Base-by-base conservation (phyloP, 169 alveolate species). In the Cryptosporidium viatorum region DNA sequence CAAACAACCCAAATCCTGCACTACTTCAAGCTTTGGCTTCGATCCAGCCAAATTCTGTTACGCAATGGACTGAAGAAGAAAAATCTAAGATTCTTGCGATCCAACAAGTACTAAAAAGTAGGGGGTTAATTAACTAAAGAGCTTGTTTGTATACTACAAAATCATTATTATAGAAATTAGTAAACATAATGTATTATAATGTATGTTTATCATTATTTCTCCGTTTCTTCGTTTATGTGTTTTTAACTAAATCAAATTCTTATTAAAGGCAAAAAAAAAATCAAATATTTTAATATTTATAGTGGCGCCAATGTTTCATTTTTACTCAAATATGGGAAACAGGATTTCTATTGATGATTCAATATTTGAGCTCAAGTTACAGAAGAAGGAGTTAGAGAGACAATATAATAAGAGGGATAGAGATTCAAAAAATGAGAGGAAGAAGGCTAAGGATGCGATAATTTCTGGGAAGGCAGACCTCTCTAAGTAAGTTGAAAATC, bases 11-110 rank as follows among this genome's bases (percentile, higher is more conserved):
- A 9, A 80, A 80, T 43, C 89, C 89, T 62, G 89, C 89, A 21
- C 31, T 80, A 62, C 23, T 80, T 31, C 60, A 80, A 26, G 89
- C 89, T 18, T 7, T 80, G 35, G 60, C 89, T 16, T 80, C 89
- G 16, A 62, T 80, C 33, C 89, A 80, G 21, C 89, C 89, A 37
- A 65, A 80, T 37, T 65, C 73, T 9, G 89, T 80, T 60, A 35
- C 89, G 0, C 89, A 80, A 37, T 80, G 89, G 89, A 80, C 80
- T 48, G 69, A 65, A 43, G 89, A 80, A 65, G 89, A 80, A 45
- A 80, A 67, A 21, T 23, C 74, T 4, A 80, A 80, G 74, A 62
- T 80, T 16, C 52, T 80, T 43, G 68, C 89, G 1, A 80, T 80
- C 50, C 89, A 80, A 59, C 89, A 80, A 31, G 68, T 29, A 8